Evolutionary conservation across 495 filamentous ascomycete species (phyloP).

Genomic region (Corynascus novoguineensis): DNA sequence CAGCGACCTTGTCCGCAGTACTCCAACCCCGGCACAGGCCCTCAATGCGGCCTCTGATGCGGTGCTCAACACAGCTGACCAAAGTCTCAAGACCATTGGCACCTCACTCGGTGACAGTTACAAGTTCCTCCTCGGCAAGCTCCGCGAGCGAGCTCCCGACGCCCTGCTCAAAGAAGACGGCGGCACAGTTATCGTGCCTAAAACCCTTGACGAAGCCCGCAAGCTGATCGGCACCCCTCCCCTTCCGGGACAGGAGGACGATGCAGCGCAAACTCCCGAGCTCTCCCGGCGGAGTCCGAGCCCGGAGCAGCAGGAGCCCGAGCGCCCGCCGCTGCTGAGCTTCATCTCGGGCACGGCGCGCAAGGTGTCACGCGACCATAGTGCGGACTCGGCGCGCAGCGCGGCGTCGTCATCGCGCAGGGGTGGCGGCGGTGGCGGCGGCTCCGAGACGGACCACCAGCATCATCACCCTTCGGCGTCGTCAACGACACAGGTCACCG

Average conservation of each 20-base stretch:
- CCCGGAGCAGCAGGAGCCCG: constrained; percentile 35
- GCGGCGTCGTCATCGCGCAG: constrained; percentile 42
- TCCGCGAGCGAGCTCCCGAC: constrained; percentile 60
- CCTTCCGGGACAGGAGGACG: constrained; percentile 48
- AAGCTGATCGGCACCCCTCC: constrained; percentile 73
- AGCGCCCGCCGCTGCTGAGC: constrained; percentile 44
- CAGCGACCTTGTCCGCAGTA: constrained; percentile 71
- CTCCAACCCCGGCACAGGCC: constrained; percentile 57
- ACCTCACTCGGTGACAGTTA: constrained; percentile 84
- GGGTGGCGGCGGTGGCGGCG: constrained; percentile 31
- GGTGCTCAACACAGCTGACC: constrained; percentile 80
- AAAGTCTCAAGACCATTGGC: constrained; percentile 83
- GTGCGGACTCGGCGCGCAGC: constrained; percentile 64
- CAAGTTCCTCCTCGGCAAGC: constrained; percentile 85
- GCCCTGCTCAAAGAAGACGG: constrained; percentile 28
- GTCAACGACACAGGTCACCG: not conserved
- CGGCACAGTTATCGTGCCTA: constrained; percentile 56
- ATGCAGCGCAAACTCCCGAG: constrained; percentile 8
- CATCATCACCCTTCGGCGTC: not conserved
- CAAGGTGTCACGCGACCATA: constrained; percentile 60
- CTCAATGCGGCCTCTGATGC: constrained; percentile 78
- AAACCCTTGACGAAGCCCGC: constrained; percentile 86
- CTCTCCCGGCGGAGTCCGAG: constrained; percentile 35
- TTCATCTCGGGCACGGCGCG: constrained; percentile 53
- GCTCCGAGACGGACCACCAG: not conserved